Conservation (phyloP, 306 rosid genomes). For the Prunus campanulata region DNA sequence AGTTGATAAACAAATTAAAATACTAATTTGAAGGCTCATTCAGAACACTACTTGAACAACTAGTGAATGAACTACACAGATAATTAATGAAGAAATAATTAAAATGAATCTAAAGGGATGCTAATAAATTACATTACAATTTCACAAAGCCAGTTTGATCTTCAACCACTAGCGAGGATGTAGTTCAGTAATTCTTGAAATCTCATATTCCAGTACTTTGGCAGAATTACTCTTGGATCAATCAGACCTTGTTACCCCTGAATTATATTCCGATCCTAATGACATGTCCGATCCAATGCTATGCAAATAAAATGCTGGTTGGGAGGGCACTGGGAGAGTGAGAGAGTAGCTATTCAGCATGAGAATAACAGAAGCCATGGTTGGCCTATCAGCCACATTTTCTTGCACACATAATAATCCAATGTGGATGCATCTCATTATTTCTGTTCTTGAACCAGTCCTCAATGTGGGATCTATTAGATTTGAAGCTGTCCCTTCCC, state of each 20-base stretch:
- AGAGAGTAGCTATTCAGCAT: conserved; percentile 4
- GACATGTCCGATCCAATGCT: not conserved
- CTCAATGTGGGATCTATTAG: not conserved
- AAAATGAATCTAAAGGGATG: too few species aligned
- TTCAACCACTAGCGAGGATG: not conserved
- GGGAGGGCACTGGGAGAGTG: conserved; percentile 4
- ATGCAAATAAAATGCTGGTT: not conserved
- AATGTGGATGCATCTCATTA: conserved; percentile 7
- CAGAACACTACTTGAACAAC: too few species aligned
- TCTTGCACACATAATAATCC: conserved; percentile 1
- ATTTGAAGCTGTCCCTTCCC: not conserved
- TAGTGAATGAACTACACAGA: too few species aligned
- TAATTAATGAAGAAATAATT: too few species aligned
- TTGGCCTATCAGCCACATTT: not conserved
- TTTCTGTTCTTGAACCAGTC: not conserved
- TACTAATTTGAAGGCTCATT: too few species aligned
- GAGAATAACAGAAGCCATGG: not conserved
- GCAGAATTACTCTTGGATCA: not conserved
- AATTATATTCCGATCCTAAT: not conserved
- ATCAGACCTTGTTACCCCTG: not conserved
- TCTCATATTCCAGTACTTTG: not conserved
- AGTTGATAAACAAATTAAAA: too few species aligned
- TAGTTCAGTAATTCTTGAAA: too few species aligned
- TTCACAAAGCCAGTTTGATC: not conserved
- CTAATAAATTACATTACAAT: too few species aligned